Evolutionary conservation across 1,139 yeast genomes (phyloP).

Genomic region (Sugiyamaella pinicola): DNA sequence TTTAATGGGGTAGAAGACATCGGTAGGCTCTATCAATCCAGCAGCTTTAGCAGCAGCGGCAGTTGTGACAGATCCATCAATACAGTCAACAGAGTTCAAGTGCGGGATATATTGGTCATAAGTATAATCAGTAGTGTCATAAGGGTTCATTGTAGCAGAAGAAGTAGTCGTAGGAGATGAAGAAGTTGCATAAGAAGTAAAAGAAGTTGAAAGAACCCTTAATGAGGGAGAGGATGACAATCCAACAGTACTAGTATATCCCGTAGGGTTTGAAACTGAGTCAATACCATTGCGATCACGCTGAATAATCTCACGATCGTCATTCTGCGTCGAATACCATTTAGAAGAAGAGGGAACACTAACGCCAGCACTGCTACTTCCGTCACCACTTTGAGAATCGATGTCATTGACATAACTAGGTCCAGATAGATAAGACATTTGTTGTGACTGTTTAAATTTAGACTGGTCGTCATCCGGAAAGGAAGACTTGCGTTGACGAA

Average conservation of each 20-base stretch:
- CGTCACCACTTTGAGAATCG: background rate
- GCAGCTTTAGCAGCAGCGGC: constrained; percentile 6
- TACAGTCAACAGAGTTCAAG: background rate
- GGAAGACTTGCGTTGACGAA: background rate
- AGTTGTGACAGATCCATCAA: background rate
- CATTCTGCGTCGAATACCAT: background rate
- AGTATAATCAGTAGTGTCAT: background rate
- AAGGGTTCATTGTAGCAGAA: background rate
- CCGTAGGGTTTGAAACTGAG: background rate
- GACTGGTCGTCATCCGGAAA: background rate
- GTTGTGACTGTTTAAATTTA: background rate
- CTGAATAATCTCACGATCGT: background rate
- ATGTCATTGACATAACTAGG: background rate
- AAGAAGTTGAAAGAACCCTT: background rate
- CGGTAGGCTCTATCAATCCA: constrained; percentile 9
- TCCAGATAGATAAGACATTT: background rate
- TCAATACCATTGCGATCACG: background rate
- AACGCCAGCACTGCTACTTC: background rate
- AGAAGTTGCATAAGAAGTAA: constrained; percentile 4
- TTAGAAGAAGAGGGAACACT: background rate
- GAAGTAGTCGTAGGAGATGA: constrained; percentile 15
- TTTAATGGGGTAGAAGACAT: constrained; percentile 29
- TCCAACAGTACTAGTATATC: background rate
- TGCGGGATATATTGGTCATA: background rate
- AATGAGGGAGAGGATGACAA: background rate